Base-by-base conservation (phyloP, 495 filamentous ascomycete genomes). In the Penicillium coprophilum region DNA sequence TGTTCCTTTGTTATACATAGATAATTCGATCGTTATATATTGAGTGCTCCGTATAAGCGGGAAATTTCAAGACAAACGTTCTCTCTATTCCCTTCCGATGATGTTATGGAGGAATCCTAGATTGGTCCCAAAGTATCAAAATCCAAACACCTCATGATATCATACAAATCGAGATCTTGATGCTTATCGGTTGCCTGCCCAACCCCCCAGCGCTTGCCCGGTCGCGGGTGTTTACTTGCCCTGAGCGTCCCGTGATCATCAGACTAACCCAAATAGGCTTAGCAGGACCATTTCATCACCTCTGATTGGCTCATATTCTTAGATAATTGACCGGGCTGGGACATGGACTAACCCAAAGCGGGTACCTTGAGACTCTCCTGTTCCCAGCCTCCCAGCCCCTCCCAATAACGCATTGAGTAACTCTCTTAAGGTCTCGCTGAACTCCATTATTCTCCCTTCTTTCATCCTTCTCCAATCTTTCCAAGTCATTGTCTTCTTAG, bases 301-400 rank as follows among this genome's bases (percentile, higher is more conserved):
- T 19, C 43, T 63, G 48, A 65, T 65, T 65, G 65, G 65, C 12
- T 31, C 12, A 30, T 44, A 41, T 23, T 46, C 45, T 46, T 39
- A 62, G 57, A 64, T 62, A 58, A 59, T 60, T 56, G 68, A 61
- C 47, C 34, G 59, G 69, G 64, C 72, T 73, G 72, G 69, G 51
- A 57, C 17, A 58, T 45, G 58, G 50, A 34, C 52, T 54, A 54
- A 57, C 34, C 46, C 30, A 15, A 41, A 57, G 59, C 65, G 58
- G 65, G 57, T 63, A 55, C 59, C 60, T 57, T 58, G 53, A 39
- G 49, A 62, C 60, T 62, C 50, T 27, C 59, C 65, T 53, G 58
- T 68, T 68, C 70, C 73, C 73, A 77, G 73, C 74, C 73, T 72
- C 72, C 71, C 71, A 68, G 66, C 65, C 71, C 67, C 65, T 70